These are phyloP conservation scores for Ceratocystis albifundus DNA, from an alignment of 2,329 filamentous ascomycete species.

Conservation along the genomic window DNA sequence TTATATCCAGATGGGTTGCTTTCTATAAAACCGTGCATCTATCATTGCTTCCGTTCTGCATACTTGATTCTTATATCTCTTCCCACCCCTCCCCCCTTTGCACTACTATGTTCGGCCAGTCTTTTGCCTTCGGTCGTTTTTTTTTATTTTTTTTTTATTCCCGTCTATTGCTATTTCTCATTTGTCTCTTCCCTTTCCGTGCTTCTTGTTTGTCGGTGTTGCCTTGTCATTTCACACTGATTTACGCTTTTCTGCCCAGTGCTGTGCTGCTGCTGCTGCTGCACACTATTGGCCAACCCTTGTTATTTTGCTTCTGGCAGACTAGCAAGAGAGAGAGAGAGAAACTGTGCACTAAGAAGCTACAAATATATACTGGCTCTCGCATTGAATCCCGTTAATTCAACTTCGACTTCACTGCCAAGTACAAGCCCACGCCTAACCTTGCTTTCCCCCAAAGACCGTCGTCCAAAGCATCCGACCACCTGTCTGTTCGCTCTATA, in stretches of 20 bases:
- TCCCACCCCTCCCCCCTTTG: too few species aligned
- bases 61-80: too few species aligned
- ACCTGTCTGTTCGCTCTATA: neutral
- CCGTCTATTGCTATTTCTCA: neutral
- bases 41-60: neutral
- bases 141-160: too few species aligned
- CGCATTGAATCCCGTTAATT: slow-evolving; percentile 2
- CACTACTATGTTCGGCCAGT: too few species aligned
- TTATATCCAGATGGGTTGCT: neutral
- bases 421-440: neutral
- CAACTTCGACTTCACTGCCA: neutral
- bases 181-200: neutral
- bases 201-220: neutral
- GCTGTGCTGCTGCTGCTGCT: neutral
- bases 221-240: neutral
- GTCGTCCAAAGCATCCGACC: slow-evolving; percentile 5
- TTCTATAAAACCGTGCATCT: neutral
- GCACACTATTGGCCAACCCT: neutral
- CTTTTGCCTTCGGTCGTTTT: too few species aligned
- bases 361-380: neutral
- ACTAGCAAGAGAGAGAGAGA: neutral
- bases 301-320: neutral
- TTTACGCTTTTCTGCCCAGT: neutral
- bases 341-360: neutral
- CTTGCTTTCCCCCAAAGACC: neutral